phyloP scores from a whole-genome alignment of 148 eudicot genomes.

The Suaeda aralocaspica region DNA sequence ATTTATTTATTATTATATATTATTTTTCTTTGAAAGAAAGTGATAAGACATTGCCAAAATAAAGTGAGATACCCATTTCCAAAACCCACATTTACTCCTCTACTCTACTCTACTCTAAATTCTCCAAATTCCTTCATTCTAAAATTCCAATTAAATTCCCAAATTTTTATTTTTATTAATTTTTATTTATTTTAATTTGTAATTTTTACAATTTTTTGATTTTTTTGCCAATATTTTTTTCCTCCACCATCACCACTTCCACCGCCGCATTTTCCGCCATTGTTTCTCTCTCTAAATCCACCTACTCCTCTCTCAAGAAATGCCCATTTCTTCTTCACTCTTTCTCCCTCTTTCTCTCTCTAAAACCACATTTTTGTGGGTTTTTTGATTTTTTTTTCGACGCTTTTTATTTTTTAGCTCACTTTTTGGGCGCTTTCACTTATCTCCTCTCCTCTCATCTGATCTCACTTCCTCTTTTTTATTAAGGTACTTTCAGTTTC shows the following conservation, averaged over 20 bases:
- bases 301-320: background rate
- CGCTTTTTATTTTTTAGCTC: background rate
- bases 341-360: background rate
- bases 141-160: too few relatives aligned
- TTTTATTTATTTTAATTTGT: too few relatives aligned
- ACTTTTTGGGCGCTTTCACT: conserved; percentile 11
- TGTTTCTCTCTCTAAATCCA: background rate
- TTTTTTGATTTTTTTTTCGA: background rate
- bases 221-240: too few relatives aligned
- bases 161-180: too few relatives aligned
- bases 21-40: too few relatives aligned
- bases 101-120: too few relatives aligned
- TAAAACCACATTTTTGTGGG: background rate
- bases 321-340: background rate
- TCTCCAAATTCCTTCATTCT: too few relatives aligned
- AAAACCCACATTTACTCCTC: too few relatives aligned
- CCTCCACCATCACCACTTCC: background rate
- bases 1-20: too few relatives aligned
- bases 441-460: conserved; percentile 2
- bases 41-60: too few relatives aligned
- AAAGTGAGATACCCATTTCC: too few relatives aligned
- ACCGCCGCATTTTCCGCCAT: background rate
- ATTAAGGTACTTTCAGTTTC: conserved; percentile 19
- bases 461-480: conserved; percentile 18
- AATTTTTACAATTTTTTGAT: too few relatives aligned